Percentiles rank a stretch among this genome's conserved stretches.
These are phyloP conservation scores for Globisporangium sylvaticum DNA, from an alignment of 352 stramenopile species.

Conservation along the genomic window DNA sequence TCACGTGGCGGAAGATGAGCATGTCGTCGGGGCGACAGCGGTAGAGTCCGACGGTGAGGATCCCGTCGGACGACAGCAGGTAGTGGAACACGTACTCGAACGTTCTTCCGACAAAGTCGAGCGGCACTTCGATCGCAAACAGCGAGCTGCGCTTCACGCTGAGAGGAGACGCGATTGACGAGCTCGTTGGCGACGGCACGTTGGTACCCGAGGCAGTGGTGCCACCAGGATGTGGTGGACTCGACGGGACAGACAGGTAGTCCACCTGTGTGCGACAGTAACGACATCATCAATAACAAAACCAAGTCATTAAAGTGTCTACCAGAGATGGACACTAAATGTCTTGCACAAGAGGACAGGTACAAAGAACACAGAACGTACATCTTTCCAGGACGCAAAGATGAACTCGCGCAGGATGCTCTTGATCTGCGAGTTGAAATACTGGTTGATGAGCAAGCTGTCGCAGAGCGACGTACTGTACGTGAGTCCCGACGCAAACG, in stretches of 20 bases:
- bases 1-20: slow-evolving; percentile 20
- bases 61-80: slow-evolving; percentile 73
- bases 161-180: slow-evolving; percentile 26
- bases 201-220: not conserved
- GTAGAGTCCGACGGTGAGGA: slow-evolving; percentile 74
- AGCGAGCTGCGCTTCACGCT: slow-evolving; percentile 65
- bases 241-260: slow-evolving; percentile 26
- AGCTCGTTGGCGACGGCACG: slow-evolving; percentile 29
- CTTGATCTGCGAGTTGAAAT: slow-evolving; percentile 86
- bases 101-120: slow-evolving; percentile 75
- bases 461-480: slow-evolving; percentile 86
- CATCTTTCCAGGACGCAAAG: slow-evolving; percentile 71
- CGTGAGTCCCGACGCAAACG: slow-evolving; percentile 77
- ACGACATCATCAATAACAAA: slow-evolving; percentile 5
- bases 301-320: not conserved
- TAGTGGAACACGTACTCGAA: slow-evolving; percentile 86
- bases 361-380: slow-evolving; percentile 13
- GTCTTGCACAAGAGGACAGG: not conserved
- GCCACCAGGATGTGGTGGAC: slow-evolving; percentile 14
- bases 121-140: slow-evolving; percentile 75
- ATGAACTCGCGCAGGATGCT: slow-evolving; percentile 86
- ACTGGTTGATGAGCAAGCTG: slow-evolving; percentile 87
- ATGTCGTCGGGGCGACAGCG: slow-evolving; percentile 55
- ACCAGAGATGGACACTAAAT: not conserved
- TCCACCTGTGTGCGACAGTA: slow-evolving; percentile 19